Conservation (phyloP, 805 yeast species). For the Cyberlindnera mississippiensis region DNA sequence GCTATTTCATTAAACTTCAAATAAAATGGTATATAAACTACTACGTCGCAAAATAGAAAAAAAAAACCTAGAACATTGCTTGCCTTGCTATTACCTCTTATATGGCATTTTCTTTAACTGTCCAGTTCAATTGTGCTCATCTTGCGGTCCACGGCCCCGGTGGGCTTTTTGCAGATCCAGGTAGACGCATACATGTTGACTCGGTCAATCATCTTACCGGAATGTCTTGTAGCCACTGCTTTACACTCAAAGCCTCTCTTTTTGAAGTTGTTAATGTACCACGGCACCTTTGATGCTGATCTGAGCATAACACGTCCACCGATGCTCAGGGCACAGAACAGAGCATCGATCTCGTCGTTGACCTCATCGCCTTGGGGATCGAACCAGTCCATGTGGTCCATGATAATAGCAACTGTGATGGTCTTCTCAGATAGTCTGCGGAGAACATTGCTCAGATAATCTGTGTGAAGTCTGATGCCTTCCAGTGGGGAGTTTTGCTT, state of each 20-base stretch:
- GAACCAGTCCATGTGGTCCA: conserved; percentile 95
- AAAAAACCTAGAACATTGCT: too few relatives aligned
- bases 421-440: conserved; percentile 58
- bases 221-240: conserved; percentile 63
- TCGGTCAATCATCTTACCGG: conserved; percentile 69
- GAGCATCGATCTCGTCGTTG: conserved; percentile 58
- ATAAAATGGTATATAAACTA: too few relatives aligned
- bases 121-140: conserved; percentile 27
- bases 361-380: conserved; percentile 64
- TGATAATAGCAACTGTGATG: conserved; percentile 71
- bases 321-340: conserved; percentile 55
- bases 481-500: conserved; percentile 49
- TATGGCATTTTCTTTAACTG: background rate
- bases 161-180: conserved; percentile 68
- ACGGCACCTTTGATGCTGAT: conserved; percentile 68
- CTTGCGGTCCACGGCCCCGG: conserved; percentile 9
- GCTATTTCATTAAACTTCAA: too few relatives aligned
- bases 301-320: conserved; percentile 76
- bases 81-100: background rate
- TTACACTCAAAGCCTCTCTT: conserved; percentile 61
- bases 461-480: conserved; percentile 74
- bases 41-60: too few relatives aligned
- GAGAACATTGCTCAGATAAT: conserved; percentile 70
- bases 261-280: conserved; percentile 74
- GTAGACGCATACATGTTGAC: conserved; percentile 88